Evolutionary conservation across 1,284 basidiomycete species (phyloP), one percentile per base, ranked within the genome.

Genomic region (Ceratobasidium theobromae): DNA sequence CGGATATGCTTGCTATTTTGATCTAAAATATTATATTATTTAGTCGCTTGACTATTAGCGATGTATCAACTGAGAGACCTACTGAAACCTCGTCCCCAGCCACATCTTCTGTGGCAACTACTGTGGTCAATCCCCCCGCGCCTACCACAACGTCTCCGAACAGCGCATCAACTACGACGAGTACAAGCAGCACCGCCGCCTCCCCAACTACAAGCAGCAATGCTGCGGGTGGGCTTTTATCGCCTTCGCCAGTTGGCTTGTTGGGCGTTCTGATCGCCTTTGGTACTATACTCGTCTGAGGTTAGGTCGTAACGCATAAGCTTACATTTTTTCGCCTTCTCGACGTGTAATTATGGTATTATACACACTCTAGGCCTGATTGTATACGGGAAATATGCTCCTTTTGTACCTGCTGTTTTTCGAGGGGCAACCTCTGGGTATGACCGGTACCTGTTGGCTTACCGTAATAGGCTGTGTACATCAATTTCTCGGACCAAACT

Each of bases 31-130:
- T 28, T 16, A 25, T 43, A 23, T 8, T 2, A 35, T 5, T 25
- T 25, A 64, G 58, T 6, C 58, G 58, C 11, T 35, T 33, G 18
- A 64, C 48, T 27, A 52, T 64, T 8, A 64, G 58, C 25, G 58
- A 64, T 27, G 58, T 48, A 27, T 64, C 58, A 14, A 64, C 48
- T 30, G 58, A 64, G 35, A 51, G 58, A 21, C 58, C 58, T 4
- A 49, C 58, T 30, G 35, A 27, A 52, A 53, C 32, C 18, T 27
- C 33, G 11, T 55, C 53, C 25, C n/a, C n/a, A n/a, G 18, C 18
- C 21, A 38, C 18, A 2, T 30, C 45, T 16, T 21, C 57, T 38
- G 57, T 16, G n/a, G n/a, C n/a, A n/a, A n/a, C n/a, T 32, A 23
- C 23, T 33, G 21, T 16, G 38, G n/a, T n/a, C 35, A 41, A 46